These are phyloP conservation scores for Achaetomiella virescens DNA, from an alignment of 495 filamentous ascomycete species.

Conservation along the genomic window DNA sequence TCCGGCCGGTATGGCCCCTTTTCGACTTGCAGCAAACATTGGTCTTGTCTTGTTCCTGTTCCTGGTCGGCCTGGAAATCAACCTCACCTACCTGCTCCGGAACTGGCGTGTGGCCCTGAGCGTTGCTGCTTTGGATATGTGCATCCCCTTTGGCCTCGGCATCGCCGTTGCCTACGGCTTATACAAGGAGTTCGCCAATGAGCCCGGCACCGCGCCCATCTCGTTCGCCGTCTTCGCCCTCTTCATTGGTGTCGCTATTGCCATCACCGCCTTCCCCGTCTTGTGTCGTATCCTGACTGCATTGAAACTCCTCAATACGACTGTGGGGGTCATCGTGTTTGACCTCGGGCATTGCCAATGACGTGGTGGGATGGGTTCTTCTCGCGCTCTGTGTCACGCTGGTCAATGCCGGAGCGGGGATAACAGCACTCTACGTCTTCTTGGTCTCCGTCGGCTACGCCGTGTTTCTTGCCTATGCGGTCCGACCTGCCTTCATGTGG, in stretches of 20 bases:
- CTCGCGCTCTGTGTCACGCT: conserved; percentile 87
- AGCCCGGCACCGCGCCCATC: conserved; percentile 58
- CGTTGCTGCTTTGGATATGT: conserved; percentile 76
- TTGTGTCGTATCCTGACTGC: conserved; percentile 88
- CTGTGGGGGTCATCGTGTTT: conserved; percentile 80
- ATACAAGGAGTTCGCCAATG: conserved; percentile 68
- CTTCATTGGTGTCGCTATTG: conserved; percentile 88
- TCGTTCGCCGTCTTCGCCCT: conserved; percentile 75
- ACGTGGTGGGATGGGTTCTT: conserved; percentile 83
- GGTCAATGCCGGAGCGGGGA: conserved; percentile 76
- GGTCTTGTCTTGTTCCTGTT: conserved; percentile 86
- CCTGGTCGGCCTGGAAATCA: conserved; percentile 82
- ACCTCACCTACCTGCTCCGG: conserved; percentile 68
- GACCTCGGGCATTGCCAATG: conserved; percentile 90
- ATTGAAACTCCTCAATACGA: conserved; percentile 74
- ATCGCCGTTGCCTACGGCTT: conserved; percentile 79
- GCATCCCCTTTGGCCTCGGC: conserved; percentile 61
- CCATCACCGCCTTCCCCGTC: conserved; percentile 94
- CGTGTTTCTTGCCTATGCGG: conserved; percentile 65
- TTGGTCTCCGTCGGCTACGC: conserved; percentile 66
- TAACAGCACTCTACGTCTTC: conserved; percentile 78
- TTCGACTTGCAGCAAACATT: conserved; percentile 76
- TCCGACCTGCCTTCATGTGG: conserved; percentile 70
- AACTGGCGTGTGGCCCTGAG: conserved; percentile 79
- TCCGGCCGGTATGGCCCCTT: conserved; percentile 56